Evolutionary conservation across 768 basidiomycete species (phyloP).

Genomic region (Goffeauzyma gilvescens): DNA sequence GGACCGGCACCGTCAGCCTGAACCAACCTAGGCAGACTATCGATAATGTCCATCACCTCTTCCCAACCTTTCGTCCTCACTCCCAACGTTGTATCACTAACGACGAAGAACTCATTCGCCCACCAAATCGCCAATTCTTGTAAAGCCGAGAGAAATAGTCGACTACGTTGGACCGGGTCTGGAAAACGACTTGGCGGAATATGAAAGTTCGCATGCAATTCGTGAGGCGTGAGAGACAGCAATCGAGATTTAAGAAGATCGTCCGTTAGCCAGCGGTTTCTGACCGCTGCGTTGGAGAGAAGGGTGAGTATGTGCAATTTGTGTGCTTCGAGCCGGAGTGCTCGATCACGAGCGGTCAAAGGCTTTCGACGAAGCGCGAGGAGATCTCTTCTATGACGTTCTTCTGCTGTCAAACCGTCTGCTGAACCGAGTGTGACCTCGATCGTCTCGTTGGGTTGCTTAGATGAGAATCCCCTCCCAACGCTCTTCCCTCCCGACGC

Average conservation of each 20-base stretch:
- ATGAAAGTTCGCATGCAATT: slow-evolving; percentile 60
- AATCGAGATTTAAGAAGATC: slow-evolving; percentile 73
- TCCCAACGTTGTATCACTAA: slow-evolving; percentile 21
- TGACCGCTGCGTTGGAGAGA: slow-evolving; percentile 49
- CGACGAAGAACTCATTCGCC: slow-evolving; percentile 44
- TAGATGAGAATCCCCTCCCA: no score
- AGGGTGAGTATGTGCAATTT: slow-evolving; percentile 75
- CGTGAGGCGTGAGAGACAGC: slow-evolving; percentile 63
- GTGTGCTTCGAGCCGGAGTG: slow-evolving; percentile 59
- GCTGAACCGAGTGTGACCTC: slow-evolving; percentile 2
- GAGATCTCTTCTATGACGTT: slow-evolving; percentile 1
- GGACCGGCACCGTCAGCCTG: slow-evolving; percentile 12
- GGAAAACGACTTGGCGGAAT: slow-evolving; percentile 62
- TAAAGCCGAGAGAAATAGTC: slow-evolving; percentile 69
- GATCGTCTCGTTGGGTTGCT: slow-evolving; percentile 3
- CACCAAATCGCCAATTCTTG: slow-evolving; percentile 67
- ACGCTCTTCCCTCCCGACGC: not conserved
- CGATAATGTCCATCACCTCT: slow-evolving; percentile 38
- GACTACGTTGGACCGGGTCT: slow-evolving; percentile 59
- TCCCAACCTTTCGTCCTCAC: slow-evolving; percentile 60
- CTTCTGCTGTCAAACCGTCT: slow-evolving; percentile 3
- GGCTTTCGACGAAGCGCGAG: slow-evolving; percentile 20
- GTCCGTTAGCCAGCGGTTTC: slow-evolving; percentile 75
- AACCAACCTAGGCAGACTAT: slow-evolving; percentile 21
- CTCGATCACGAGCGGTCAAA: slow-evolving; percentile 40